phyloP scores from a whole-genome alignment of 1,284 basidiomycete genomes.

The Schizophyllum commune region DNA sequence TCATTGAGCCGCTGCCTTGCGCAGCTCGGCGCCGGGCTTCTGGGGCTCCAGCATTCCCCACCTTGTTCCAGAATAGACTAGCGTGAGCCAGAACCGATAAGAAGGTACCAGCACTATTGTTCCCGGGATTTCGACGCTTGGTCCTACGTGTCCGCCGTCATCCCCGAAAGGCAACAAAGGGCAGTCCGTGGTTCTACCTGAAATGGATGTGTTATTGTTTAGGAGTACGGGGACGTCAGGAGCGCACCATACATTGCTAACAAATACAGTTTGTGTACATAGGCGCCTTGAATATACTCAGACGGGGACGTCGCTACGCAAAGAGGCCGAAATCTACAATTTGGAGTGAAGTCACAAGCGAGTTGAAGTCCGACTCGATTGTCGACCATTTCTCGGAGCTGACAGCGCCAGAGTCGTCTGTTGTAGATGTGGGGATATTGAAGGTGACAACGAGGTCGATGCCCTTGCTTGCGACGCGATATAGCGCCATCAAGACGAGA shows the following conservation, averaged over 20 bases:
- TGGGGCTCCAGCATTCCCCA: background rate
- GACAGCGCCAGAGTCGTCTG: conserved; percentile 33
- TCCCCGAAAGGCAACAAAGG: background rate
- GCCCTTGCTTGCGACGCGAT: conserved; percentile 60
- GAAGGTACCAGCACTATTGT: background rate
- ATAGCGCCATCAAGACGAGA: conserved; percentile 72
- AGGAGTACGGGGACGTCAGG: background rate
- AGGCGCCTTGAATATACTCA: background rate
- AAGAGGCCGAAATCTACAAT: conserved; percentile 76
- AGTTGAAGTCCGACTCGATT: conserved; percentile 47
- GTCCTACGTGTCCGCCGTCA: background rate
- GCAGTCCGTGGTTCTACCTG: background rate
- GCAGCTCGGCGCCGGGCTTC: background rate
- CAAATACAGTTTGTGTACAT: background rate
- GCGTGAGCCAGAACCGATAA: background rate
- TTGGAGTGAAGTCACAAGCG: conserved; percentile 50
- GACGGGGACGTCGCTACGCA: conserved; percentile 29
- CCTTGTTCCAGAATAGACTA: background rate
- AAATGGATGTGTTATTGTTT: background rate
- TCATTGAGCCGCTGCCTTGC: background rate
- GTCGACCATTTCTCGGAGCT: conserved; percentile 25
- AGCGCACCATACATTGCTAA: background rate
- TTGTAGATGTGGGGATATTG: conserved; percentile 59
- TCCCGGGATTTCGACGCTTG: background rate
- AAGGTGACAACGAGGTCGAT: conserved; percentile 78